Percentiles rank a stretch among this genome's conserved stretches.
These are phyloP conservation scores for Nicotiana paniculata DNA, from an alignment of 257 asterid genomes.

Conservation along the genomic window DNA sequence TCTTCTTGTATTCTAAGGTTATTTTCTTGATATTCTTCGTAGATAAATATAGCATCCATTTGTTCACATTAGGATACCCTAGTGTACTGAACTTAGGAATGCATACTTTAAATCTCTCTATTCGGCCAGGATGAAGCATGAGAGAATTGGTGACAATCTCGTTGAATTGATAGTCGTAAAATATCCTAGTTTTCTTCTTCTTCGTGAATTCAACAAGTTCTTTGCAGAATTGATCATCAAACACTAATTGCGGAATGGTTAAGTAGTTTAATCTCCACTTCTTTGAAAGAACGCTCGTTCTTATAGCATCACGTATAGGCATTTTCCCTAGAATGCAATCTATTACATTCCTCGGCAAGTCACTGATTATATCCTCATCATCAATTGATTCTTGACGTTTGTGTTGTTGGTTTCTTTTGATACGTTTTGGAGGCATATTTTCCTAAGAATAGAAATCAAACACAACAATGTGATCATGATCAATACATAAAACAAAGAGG, in stretches of 20 bases:
- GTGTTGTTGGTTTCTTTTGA: neutral
- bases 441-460: neutral
- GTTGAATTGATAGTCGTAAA: neutral
- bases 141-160: neutral
- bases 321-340: neutral
- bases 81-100: neutral
- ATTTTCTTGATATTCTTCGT: neutral
- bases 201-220: neutral
- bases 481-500: too few species aligned
- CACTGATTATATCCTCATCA: neutral
- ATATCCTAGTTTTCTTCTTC: neutral
- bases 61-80: neutral
- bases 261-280: neutral
- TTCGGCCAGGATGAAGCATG: neutral
- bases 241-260: neutral
- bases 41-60: neutral
- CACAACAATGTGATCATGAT: too few species aligned
- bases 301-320: neutral
- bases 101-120: neutral
- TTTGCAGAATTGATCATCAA: neutral
- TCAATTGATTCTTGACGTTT: neutral
- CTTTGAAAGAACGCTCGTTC: neutral
- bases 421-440: neutral
- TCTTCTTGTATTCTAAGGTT: neutral
- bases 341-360: neutral